phyloP scores from a whole-genome alignment of 1,139 yeast genomes.

The Sugiyamaella pinicola region DNA sequence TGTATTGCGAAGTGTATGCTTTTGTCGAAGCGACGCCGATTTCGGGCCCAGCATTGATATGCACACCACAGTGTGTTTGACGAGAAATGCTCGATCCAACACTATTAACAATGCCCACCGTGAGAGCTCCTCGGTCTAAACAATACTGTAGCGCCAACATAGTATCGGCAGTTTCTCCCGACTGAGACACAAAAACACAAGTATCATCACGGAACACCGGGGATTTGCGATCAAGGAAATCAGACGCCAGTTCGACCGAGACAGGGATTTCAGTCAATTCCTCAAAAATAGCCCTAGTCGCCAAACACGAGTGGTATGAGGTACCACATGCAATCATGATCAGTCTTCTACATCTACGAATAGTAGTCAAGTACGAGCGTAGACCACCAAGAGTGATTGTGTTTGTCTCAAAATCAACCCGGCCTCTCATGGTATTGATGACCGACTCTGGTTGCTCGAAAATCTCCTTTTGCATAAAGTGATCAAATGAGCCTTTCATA shows the following conservation, averaged over 20 bases:
- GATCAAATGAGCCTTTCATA: conserved; percentile 96
- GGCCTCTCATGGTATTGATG: conserved; percentile 98
- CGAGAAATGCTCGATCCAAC: conserved; percentile 97
- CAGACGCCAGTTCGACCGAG: conserved; percentile 94
- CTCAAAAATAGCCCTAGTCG: conserved; percentile 94
- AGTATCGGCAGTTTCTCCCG: conserved; percentile 99
- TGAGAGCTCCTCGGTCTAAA: conserved; percentile 94
- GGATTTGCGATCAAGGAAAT: conserved; percentile 90
- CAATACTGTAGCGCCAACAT: conserved; percentile 95
- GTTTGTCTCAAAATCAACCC: conserved; percentile 85
- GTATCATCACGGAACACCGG: conserved; percentile 99
- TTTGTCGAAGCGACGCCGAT: conserved; percentile 99
- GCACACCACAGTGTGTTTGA: conserved; percentile 98
- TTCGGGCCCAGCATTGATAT: conserved; percentile 99
- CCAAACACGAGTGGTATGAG: conserved; percentile 96
- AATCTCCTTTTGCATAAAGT: conserved; percentile 98
- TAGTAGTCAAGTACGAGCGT: conserved; percentile 78
- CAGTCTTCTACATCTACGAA: conserved; percentile 92
- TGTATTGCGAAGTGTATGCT: conserved; percentile 97
- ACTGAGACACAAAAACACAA: conserved; percentile 95
- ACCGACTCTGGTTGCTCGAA: conserved; percentile 99
- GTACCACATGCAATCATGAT: conserved; percentile 99
- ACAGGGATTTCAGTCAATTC: conserved; percentile 97
- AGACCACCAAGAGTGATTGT: conserved; percentile 88
- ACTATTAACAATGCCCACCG: conserved; percentile 92